A percentile compares a stretch with the other conserved stretches of the same genome.
Evolutionary conservation across 345 rosid species (phyloP).

Genomic region (Gossypium herbaceum): DNA sequence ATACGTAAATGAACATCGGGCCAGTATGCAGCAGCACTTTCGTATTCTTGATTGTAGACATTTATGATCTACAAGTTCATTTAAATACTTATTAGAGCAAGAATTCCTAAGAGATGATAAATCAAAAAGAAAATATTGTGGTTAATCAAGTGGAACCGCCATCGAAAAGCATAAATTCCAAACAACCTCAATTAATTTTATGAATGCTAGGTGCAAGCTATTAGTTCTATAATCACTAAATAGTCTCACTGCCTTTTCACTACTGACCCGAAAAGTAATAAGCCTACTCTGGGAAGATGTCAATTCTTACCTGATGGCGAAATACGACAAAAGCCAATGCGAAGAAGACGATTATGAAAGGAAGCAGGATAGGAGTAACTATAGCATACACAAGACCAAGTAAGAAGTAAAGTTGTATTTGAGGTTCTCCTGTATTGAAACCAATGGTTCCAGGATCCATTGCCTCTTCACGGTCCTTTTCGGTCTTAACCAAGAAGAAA

Average conservation of each 20-base stretch:
- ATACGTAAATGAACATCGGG: constrained; percentile 87
- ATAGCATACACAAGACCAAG: constrained; percentile 91
- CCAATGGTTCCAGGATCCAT: constrained; percentile 96
- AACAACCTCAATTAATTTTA: too few species aligned
- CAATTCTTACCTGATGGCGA: constrained; percentile 76
- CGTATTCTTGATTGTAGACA: constrained; percentile 89
- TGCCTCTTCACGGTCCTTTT: constrained; percentile 89
- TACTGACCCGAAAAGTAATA: neutral
- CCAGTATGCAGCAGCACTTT: constrained; percentile 95
- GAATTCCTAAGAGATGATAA: neutral
- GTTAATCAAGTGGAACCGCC: too few species aligned
- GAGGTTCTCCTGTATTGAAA: constrained; percentile 91
- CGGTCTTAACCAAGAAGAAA: constrained; percentile 81
- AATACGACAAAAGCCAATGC: constrained; percentile 75
- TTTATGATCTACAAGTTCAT: constrained; percentile 60
- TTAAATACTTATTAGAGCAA: neutral
- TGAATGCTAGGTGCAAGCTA: too few species aligned
- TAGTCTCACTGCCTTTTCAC: neutral
- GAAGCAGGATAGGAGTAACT: constrained; percentile 82
- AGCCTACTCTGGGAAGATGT: neutral
- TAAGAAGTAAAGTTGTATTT: constrained; percentile 87
- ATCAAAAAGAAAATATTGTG: neutral
- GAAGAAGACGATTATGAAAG: constrained; percentile 80
- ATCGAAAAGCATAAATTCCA: too few species aligned
- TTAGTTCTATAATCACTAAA: neutral